Percentiles rank a stretch among this genome's conserved stretches.
Evolutionary conservation across 2,329 filamentous ascomycete genomes (phyloP).

Genomic region (Epichloe aotearoae): DNA sequence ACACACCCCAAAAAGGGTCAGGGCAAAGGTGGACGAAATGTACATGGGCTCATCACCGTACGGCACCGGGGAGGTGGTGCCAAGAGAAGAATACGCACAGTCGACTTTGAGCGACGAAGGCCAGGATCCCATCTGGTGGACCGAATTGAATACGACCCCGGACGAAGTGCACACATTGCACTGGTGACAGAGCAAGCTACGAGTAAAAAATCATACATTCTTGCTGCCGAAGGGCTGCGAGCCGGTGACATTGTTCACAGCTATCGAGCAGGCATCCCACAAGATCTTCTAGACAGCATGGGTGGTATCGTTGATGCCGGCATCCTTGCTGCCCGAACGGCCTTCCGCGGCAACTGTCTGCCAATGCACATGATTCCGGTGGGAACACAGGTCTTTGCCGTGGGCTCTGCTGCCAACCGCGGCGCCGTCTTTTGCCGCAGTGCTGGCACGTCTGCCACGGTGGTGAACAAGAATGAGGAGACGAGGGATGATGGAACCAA

Average conservation of each 20-base stretch:
- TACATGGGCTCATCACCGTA: slow-evolving; percentile 72
- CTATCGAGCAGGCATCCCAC: slow-evolving; percentile 79
- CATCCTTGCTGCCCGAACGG: slow-evolving; percentile 89
- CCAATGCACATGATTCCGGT: slow-evolving; percentile 92
- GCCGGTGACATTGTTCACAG: slow-evolving; percentile 87
- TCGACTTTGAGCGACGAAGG: slow-evolving; percentile 72
- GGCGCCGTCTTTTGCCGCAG: slow-evolving; percentile 86
- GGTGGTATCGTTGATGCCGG: slow-evolving; percentile 86
- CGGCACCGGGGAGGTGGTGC: slow-evolving; percentile 85
- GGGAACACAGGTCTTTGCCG: slow-evolving; percentile 83
- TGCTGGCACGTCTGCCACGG: slow-evolving; percentile 80
- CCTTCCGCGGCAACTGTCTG: slow-evolving; percentile 86
- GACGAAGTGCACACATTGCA: slow-evolving; percentile 85
- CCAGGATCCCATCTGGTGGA: slow-evolving; percentile 81
- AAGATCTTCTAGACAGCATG: slow-evolving; percentile 80
- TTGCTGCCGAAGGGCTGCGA: slow-evolving; percentile 89
- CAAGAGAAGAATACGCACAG: slow-evolving; percentile 79
- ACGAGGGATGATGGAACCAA: slow-evolving; percentile 44
- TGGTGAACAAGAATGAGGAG: slow-evolving; percentile 80
- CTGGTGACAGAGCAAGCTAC: slow-evolving; percentile 65
- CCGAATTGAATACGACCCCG: slow-evolving; percentile 91
- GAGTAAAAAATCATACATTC: slow-evolving; percentile 71
- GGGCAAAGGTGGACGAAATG: slow-evolving; percentile 83
- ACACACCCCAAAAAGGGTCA: slow-evolving; percentile 91
- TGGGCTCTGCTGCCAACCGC: slow-evolving; percentile 62